Conservation (phyloP, 768 basidiomycete genomes). For the Nevesoporus exiguus region DNA sequence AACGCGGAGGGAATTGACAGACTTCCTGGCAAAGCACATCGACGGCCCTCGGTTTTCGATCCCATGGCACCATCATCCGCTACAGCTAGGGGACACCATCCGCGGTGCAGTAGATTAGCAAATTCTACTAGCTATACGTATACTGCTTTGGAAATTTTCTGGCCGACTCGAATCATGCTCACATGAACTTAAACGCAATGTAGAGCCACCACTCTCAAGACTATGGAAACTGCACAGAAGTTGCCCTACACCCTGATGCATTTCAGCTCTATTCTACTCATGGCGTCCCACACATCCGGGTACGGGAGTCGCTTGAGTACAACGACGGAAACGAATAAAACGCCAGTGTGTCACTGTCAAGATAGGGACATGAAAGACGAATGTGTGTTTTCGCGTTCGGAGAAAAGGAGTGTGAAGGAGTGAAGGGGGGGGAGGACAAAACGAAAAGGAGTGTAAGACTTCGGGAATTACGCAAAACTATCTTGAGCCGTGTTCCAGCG, state of each 20-base stretch:
- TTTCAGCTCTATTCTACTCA: neutral
- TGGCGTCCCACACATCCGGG: neutral
- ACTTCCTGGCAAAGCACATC: neutral
- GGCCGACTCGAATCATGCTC: no score
- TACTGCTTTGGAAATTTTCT: neutral
- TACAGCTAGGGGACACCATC: neutral
- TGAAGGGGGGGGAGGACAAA: no score
- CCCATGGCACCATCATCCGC: neutral
- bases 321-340: neutral
- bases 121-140: no score
- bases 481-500: constrained; percentile 13
- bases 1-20: neutral
- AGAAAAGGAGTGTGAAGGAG: constrained; percentile 2
- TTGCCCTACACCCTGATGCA: neutral
- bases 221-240: neutral
- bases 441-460: neutral
- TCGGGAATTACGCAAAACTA: constrained; percentile 1
- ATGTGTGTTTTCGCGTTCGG: neutral
- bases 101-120: no score
- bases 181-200: no score
- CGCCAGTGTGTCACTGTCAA: neutral
- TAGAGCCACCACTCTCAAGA: neutral
- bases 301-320: neutral
- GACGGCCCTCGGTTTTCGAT: neutral
- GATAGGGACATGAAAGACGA: neutral